A percentile compares a stretch with the other conserved stretches of the same genome.
Evolutionary conservation across 148 eudicot genomes (phyloP).

Genomic region (Fagopyrum esculentum): DNA sequence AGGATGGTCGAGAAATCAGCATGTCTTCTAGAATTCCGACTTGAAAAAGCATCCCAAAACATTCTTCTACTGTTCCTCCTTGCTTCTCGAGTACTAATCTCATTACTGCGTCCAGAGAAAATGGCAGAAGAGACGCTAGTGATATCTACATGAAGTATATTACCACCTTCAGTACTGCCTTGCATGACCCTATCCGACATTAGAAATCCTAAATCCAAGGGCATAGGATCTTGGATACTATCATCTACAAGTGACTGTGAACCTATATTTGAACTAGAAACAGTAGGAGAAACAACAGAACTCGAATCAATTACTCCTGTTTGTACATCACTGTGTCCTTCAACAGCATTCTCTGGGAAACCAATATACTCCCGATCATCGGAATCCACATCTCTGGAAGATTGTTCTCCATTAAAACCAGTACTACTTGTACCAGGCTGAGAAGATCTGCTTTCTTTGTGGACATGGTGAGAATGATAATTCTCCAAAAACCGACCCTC

Average conservation of each 20-base stretch:
- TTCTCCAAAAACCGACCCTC: slow-evolving; percentile 7
- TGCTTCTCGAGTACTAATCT: slow-evolving; percentile 41
- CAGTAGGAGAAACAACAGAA: slow-evolving; percentile 24
- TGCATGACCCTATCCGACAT: slow-evolving; percentile 37
- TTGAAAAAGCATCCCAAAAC: slow-evolving; percentile 72
- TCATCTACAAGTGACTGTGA: slow-evolving; percentile 30
- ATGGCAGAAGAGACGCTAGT: slow-evolving; percentile 41
- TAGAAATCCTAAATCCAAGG: slow-evolving; percentile 34
- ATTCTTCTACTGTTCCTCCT: slow-evolving; percentile 61
- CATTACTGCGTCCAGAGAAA: slow-evolving; percentile 33
- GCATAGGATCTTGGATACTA: slow-evolving; percentile 25
- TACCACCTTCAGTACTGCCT: slow-evolving; percentile 28
- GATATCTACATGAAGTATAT: slow-evolving; percentile 44
- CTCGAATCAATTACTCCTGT: slow-evolving; percentile 19
- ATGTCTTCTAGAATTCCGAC: slow-evolving; percentile 50
- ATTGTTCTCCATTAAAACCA: slow-evolving; percentile 24
- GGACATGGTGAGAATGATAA: slow-evolving; percentile 15
- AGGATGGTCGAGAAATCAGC: slow-evolving; percentile 40
- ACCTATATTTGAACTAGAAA: slow-evolving; percentile 26
- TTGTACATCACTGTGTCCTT: slow-evolving; percentile 26
- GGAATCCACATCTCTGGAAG: slow-evolving; percentile 14
- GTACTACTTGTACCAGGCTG: slow-evolving; percentile 28
- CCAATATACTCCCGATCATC: slow-evolving; percentile 15
- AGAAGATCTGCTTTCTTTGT: slow-evolving; percentile 18
- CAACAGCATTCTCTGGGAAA: slow-evolving; percentile 17